These are phyloP conservation scores for Helianthus tuberosus DNA, from an alignment of 129 eudicot species.

Conservation along the genomic window DNA sequence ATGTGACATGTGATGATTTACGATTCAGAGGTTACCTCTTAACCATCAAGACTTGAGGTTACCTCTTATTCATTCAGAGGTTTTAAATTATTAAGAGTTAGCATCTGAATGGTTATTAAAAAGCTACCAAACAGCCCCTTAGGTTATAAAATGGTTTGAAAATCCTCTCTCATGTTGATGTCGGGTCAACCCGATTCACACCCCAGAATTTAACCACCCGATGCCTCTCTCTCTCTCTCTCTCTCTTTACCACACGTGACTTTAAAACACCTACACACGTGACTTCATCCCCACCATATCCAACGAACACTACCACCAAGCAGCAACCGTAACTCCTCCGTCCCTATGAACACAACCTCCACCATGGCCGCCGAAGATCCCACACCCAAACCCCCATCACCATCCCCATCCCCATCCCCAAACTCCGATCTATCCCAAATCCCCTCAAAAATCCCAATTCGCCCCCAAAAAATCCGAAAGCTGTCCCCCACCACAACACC, in stretches of 20 bases:
- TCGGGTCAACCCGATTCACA: too few relatives aligned
- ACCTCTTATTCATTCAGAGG: too few relatives aligned
- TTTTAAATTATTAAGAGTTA: too few relatives aligned
- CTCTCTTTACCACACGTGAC: neutral
- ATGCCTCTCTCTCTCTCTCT: too few relatives aligned
- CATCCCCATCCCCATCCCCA: neutral
- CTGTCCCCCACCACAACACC: conserved; percentile 44
- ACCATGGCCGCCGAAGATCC: conserved; percentile 27
- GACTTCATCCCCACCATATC: conserved; percentile 27
- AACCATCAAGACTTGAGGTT: too few relatives aligned
- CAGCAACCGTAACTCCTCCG: conserved; percentile 8
- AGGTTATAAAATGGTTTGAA: too few relatives aligned
- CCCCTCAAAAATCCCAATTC: conserved; percentile 88
- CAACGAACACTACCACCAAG: neutral
- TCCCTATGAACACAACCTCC: conserved; percentile 24
- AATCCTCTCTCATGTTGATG: too few relatives aligned
- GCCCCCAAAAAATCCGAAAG: conserved; percentile 83
- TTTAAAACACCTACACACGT: conserved; percentile 9
- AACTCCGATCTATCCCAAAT: conserved; percentile 38
- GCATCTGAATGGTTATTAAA: too few relatives aligned
- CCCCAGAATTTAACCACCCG: neutral
- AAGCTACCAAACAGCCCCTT: too few relatives aligned
- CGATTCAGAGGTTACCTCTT: too few relatives aligned
- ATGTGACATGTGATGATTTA: too few relatives aligned
- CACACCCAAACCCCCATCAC: conserved; percentile 12